phyloP scores from a whole-genome alignment of 768 basidiomycete species.

The Boletus insuetus region DNA sequence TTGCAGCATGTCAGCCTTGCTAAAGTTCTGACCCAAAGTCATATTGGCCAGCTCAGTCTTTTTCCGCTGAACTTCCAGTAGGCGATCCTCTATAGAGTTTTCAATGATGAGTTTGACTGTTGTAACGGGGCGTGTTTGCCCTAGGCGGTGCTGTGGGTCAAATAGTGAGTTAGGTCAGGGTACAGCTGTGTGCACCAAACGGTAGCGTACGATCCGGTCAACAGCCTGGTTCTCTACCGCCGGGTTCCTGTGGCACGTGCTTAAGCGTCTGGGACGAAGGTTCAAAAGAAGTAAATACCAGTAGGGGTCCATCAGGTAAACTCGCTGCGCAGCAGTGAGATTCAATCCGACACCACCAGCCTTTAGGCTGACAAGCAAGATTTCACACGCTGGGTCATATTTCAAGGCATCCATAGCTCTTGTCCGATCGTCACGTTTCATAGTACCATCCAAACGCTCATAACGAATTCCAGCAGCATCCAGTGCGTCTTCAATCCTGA shows the following conservation, averaged over 20 bases:
- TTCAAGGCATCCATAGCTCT: constrained; percentile 92
- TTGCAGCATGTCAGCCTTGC: constrained; percentile 83
- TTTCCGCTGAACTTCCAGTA: constrained; percentile 91
- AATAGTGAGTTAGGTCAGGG: neutral
- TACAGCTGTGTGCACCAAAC: neutral
- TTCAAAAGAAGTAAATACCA: constrained; percentile 49
- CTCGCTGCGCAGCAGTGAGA: constrained; percentile 89
- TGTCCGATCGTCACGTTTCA: constrained; percentile 94
- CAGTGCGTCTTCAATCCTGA: constrained; percentile 85
- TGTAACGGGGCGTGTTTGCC: constrained; percentile 88
- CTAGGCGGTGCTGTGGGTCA: constrained; percentile 78
- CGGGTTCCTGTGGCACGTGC: constrained; percentile 66
- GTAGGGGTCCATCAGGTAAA: constrained; percentile 96
- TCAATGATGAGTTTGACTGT: constrained; percentile 93
- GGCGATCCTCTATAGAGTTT: constrained; percentile 88
- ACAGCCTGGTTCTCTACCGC: constrained; percentile 98
- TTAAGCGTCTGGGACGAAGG: neutral
- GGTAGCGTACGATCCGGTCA: constrained; percentile 82
- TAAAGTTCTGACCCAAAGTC: constrained; percentile 84
- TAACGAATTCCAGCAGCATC: constrained; percentile 80
- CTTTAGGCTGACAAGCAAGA: constrained; percentile 91
- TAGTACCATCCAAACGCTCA: constrained; percentile 93
- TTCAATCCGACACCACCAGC: constrained; percentile 98
- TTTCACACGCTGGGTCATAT: constrained; percentile 86
- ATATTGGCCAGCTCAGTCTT: constrained; percentile 94